Evolutionary conservation across 192 early-diverging fungal genomes (phyloP), one percentile per base, ranked within the genome.

Genomic region (Entophlyctis luteolus): DNA sequence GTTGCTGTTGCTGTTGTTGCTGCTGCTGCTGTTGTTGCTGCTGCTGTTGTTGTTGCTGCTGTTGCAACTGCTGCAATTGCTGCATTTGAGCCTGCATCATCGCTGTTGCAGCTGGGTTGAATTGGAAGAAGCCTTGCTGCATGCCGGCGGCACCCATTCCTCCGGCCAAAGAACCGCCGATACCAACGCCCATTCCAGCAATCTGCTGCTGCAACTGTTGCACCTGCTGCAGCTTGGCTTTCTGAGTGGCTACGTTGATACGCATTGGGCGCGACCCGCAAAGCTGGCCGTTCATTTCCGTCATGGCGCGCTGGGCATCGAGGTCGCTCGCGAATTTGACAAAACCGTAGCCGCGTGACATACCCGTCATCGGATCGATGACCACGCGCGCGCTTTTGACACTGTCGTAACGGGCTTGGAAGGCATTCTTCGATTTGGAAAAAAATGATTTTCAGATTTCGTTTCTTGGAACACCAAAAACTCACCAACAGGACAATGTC

Each of bases 361-460:
- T 72, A 18, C 86, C 84, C 4, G 94, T 94, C 49, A 80, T 72
- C 10, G 89, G 86, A 72, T 98, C 95, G 2, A 88, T 89, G 68
- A 97, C 94, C 52, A 98, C 92, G 75, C 96, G 95, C 69, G 93
- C 96, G 3, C 92, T 86, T 67, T 91, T 86, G 82, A 88, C 89
- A 6, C 92, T 90, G 5, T 80, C 67, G 77, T 95, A 98, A 49
- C 90, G 77, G 67, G 86, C 79, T 68, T 90, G 87, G 79, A 98
- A 96, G 53, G 87, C 81, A 67, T 85, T 80, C 83, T 89, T 77
- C 25, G n/a, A n/a, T n/a, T n/a, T n/a, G n/a, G n/a, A n/a, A n/a
- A n/a, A n/a, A n/a, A n/a, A n/a, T n/a, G n/a, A n/a, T n/a, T n/a
- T n/a, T n/a, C n/a, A n/a, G n/a, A n/a, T n/a, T n/a, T n/a, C n/a